Base-by-base conservation (phyloP, 2,329 filamentous ascomycete species). In the Fusarium sp. region DNA sequence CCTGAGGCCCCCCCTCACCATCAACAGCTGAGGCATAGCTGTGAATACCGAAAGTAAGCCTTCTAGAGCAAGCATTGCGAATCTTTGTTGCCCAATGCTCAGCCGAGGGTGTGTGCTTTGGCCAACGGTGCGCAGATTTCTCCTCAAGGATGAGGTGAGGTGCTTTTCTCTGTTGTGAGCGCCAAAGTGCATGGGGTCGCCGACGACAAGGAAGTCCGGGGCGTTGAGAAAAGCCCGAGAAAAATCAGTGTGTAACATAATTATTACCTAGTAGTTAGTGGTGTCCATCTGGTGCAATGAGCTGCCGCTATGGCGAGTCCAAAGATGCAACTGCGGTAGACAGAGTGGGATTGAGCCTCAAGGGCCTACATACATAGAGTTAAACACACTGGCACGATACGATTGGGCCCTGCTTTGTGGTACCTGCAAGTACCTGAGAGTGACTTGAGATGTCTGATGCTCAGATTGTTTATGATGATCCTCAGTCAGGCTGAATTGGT, bases 51-150 rank as follows among this genome's bases (percentile, higher is more conserved):
- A 58, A n/a, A 57, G 58, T 42, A 57, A 54, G 65, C 47, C 45
- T 64, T 61, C 51, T 66, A 50, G 65, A 54, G 34, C 44, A 52
- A 68, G 72, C 60, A 68, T 69, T 70, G 45, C 24, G 61, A 69
- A 62, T 74, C 68, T 69, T 56, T 17, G 55, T 62, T 72, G 63
- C 58, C 47, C 68, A 74, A 72, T 69, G 72, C 71, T 65, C 36
- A 36, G 41, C 15, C 72, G 39, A 34, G 72, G 72, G 59, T 73
- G 72, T 51, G 72, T 51, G 72, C 72, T 75, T 70, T 75, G 72
- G 72, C 68, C 72, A 72, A 69, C 50, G 20, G 72, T 62, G 57
- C 48, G 62, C 39, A 30, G 26, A 66, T 52, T 60, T 50, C 38
- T 50, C 52, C 50, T 66, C 71, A 72, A 60, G 72, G 71, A 65